Evolutionary conservation across 345 rosid genomes (phyloP), one percentile per base, ranked within the genome.

Genomic region (Eucalyptus curtisii): DNA sequence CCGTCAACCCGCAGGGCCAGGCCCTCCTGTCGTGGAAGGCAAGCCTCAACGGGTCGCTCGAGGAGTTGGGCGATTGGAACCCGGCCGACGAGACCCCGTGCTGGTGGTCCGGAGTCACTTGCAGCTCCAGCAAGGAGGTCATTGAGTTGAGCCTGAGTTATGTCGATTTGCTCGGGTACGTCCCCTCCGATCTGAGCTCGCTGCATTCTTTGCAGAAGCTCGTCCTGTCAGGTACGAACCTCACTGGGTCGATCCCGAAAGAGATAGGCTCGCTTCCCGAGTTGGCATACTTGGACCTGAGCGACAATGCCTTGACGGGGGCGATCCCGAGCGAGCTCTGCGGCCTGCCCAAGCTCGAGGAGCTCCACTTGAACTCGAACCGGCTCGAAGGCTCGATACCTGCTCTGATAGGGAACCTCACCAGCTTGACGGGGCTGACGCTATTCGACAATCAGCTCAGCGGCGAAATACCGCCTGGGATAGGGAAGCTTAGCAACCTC

Each of bases 391-490:
- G 99, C 13, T 87, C 90, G n/a, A 94, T 97, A 89, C 96, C 97
- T 3, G 50, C 48, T 37, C 89, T 91, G 90, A 95, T 96, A 37
- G 96, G 95, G 88, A 96, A 96, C 81, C 96, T 96, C 25, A 88
- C 95, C 1, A 88, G 90, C 50, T 91, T 97, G 90, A 87, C 90
- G 9, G 90, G 87, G 95, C 92, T 97, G 20, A 76, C 87, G 64
- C 92, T 97, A 4, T 96, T 90, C 11, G 99, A 97, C 85, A 96
- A 97, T 87, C 95, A 95, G 84, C 92, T 97, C 55, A 91, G 94
- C 49, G 99, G 97, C 8, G 90, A 88, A 90, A 92, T 96, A 20
- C 99, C 99, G 2, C 88, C 64, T 85, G 93, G 91, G 33, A 92
- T 96, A 42, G 99, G 99, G 86, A 89, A 90, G 84, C 87, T 97